These are phyloP conservation scores for Amanita pallidorosea DNA, from an alignment of 768 basidiomycete species.

Conservation along the genomic window DNA sequence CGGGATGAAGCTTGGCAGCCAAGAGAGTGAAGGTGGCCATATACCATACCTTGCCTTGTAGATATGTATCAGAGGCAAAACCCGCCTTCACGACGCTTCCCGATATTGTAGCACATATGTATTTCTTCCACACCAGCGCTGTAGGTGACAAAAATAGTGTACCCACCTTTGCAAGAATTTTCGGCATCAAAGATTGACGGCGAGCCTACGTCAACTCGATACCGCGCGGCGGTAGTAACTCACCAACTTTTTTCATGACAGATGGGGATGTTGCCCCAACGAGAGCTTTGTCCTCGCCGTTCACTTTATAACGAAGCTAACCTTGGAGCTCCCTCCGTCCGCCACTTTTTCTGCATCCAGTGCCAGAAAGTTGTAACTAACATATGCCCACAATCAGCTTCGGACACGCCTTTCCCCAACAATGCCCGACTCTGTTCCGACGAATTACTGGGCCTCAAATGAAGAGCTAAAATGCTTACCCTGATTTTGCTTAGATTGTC, in stretches of 20 bases:
- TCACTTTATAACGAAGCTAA: constrained; percentile 10
- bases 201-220: constrained; percentile 8
- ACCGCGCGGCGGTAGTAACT: constrained; percentile 4
- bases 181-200: constrained; percentile 4
- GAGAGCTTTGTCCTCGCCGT: constrained; percentile 7
- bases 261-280: constrained; percentile 12
- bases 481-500: constrained; percentile 7
- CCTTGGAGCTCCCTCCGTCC: constrained; percentile 8
- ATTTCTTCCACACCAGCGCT: constrained; percentile 1
- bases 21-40: constrained; percentile 3
- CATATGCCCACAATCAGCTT: constrained; percentile 7
- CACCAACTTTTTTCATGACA: constrained; percentile 6
- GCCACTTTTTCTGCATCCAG: constrained; percentile 5
- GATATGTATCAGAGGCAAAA: constrained; percentile 9
- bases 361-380: background rate
- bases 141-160: constrained; percentile 6
- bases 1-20: constrained; percentile 3
- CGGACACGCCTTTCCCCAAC: constrained; percentile 4
- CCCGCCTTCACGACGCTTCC: constrained; percentile 9
- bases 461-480: constrained; percentile 5
- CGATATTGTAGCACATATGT: constrained; percentile 11
- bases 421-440: constrained; percentile 3
- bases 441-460: constrained; percentile 6
- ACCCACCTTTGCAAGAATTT: constrained; percentile 8
- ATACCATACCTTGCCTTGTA: constrained; percentile 8